Evolutionary conservation across 1,139 yeast genomes (phyloP).

Genomic region (Diutina sp.): DNA sequence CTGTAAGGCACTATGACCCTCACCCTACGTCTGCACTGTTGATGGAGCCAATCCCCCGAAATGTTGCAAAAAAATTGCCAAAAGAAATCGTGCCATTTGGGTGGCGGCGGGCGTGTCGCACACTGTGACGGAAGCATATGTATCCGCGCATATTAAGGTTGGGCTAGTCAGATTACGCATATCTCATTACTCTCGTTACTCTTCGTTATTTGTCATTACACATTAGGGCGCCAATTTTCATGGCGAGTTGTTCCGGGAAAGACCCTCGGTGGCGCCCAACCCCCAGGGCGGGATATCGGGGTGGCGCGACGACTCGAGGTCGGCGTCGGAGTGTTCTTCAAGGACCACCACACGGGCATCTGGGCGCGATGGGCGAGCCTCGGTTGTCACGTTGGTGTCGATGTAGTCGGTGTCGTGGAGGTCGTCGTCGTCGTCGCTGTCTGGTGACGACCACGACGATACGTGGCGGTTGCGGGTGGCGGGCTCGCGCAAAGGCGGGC

Average conservation of each 20-base stretch:
- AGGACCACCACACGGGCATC: too few species aligned
- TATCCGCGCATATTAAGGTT: not conserved
- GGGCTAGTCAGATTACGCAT: not conserved
- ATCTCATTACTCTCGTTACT: not conserved
- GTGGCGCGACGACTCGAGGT: too few species aligned
- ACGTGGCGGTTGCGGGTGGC: not conserved
- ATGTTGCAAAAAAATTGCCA: too few species aligned
- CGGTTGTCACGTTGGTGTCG: not conserved
- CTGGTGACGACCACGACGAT: not conserved
- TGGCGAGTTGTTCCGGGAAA: not conserved
- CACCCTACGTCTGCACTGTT: not conserved
- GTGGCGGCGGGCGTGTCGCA: not conserved
- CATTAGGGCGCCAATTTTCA: too few species aligned
- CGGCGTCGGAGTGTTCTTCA: too few species aligned
- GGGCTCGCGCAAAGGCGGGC: not conserved
- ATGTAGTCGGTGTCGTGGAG: not conserved
- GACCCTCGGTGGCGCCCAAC: not conserved
- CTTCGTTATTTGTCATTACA: not conserved
- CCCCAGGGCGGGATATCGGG: not conserved
- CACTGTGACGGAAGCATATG: not conserved
- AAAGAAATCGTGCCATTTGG: not conserved
- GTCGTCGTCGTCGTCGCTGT: not conserved
- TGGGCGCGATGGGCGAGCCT: too few species aligned
- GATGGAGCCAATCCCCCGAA: not conserved
- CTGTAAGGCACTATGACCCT: not conserved